phyloP scores from a whole-genome alignment of 225 moss, liverwort and hornwort species.

The Physcomitrium patens region DNA sequence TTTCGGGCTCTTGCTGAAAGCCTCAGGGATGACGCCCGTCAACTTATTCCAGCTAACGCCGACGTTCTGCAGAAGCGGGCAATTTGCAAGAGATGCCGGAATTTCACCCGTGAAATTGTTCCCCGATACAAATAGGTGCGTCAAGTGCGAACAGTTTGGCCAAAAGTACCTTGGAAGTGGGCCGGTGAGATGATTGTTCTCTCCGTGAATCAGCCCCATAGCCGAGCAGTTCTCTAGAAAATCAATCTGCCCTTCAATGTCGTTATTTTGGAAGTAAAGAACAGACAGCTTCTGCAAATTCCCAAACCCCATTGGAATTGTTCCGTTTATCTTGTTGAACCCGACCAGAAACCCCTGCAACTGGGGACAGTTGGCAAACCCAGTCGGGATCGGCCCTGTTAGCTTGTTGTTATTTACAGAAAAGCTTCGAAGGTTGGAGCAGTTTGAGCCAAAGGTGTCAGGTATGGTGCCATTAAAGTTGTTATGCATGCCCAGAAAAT shows the following conservation, averaged over 20 bases:
- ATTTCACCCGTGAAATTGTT: conserved; percentile 43
- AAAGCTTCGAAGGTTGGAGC: conserved; percentile 39
- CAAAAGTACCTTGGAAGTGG: conserved; percentile 45
- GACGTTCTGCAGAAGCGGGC: conserved; percentile 37
- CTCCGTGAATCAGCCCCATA: conserved; percentile 40
- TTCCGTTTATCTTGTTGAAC: conserved; percentile 33
- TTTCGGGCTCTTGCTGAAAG: conserved; percentile 41
- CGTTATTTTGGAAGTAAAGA: conserved; percentile 35
- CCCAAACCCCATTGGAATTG: conserved; percentile 38
- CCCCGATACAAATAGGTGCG: conserved; percentile 38
- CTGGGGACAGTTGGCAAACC: conserved; percentile 33
- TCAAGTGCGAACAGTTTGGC: conserved; percentile 14
- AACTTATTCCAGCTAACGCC: conserved; percentile 74
- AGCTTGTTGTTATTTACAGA: conserved; percentile 28
- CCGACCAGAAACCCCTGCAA: conserved; percentile 44
- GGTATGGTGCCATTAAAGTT: conserved; percentile 33
- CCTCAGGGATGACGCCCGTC: conserved; percentile 55
- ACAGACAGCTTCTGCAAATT: conserved; percentile 35
- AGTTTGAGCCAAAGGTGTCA: conserved; percentile 40
- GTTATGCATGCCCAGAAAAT: conserved; percentile 1
- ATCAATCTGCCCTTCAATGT: conserved; percentile 18
- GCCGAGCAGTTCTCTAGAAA: conserved; percentile 39
- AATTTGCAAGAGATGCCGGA: conserved; percentile 36
- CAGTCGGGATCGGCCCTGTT: conserved; percentile 30
- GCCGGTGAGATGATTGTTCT: conserved; percentile 42